Conservation (phyloP, 2,329 filamentous ascomycete genomes). For the Neonectria hederae region DNA sequence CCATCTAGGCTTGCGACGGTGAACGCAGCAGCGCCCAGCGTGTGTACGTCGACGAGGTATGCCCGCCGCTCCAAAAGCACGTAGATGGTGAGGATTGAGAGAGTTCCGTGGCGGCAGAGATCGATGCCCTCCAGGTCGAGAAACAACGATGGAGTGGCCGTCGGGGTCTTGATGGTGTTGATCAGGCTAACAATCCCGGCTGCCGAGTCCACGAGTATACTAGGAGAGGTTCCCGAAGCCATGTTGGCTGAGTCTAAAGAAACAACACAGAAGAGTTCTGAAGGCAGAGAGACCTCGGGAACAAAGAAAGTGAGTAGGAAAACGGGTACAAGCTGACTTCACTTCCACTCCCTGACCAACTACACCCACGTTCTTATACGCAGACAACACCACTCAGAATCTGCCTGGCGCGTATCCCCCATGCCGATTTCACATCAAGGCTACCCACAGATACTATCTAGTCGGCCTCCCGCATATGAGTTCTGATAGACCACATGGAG, state of each 20-base stretch:
- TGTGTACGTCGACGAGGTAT: slow-evolving; percentile 20
- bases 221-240: neutral
- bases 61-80: neutral
- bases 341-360: neutral
- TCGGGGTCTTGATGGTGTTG: slow-evolving; percentile 1
- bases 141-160: neutral
- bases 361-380: neutral
- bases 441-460: neutral
- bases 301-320: neutral
- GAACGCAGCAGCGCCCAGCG: neutral
- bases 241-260: neutral
- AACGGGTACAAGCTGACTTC: neutral
- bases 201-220: neutral
- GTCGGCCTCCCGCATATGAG: neutral
- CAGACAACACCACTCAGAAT: neutral
- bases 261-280: neutral
- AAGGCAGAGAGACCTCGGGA: neutral
- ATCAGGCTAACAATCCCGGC: neutral
- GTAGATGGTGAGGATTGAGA: slow-evolving; percentile 17
- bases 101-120: slow-evolving; percentile 9
- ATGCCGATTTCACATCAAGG: neutral
- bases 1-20: neutral
- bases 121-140: slow-evolving; percentile 17
- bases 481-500: neutral
- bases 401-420: neutral